Evolutionary conservation across 2,329 filamentous ascomycete genomes (phyloP), one percentile per base, ranked within the genome.

Genomic region (Hymenoscyphus infarciens): DNA sequence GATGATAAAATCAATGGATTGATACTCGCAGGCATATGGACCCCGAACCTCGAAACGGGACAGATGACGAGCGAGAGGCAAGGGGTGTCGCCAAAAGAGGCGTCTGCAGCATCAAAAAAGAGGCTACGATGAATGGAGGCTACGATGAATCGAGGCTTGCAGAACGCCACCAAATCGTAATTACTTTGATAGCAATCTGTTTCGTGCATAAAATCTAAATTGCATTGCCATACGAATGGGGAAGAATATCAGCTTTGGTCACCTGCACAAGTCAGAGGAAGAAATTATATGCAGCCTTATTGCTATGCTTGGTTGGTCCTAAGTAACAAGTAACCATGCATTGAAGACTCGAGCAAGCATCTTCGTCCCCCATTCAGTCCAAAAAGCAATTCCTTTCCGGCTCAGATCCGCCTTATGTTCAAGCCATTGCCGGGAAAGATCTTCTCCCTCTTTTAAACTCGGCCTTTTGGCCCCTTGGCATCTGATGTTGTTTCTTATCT

Each of bases 1-100:
- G 33, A 35, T 35, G 33, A 35, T 35, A 13, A 35, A 35, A 35
- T 35, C 33, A 35, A 35, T 35, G 1, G 33, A 35, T 35, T 35
- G 33, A 35, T 35, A 35, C 33, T 35, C 33, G 13, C 33, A 35
- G n/a, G n/a, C 42, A 49, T 22, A 49, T 22, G 19, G n/a, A 49
- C 42, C 42, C 42, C 19, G 42, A 11, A 25, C 42, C 19, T 42
- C 42, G 13, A 49, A 49, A 49, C 19, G 42, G 42, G 42, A 49
- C 42, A 49, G 42, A 49, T 49, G 42, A 49, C 42, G 42, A 49
- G 42, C 42, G 19, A 10, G 25, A 49, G 42, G 42, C 42, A 11
- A 49, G 42, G 42, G 42, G n/a, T 49, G n/a, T 22, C n/a, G 42
- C 19, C 42, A 22, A 49, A 49, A 49, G 42, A 49, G 42, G 42